A percentile compares a stretch with the other conserved stretches of the same genome.
Conservation (phyloP, 2,329 filamentous ascomycete species). For the Pseudomassariella vexata region DNA sequence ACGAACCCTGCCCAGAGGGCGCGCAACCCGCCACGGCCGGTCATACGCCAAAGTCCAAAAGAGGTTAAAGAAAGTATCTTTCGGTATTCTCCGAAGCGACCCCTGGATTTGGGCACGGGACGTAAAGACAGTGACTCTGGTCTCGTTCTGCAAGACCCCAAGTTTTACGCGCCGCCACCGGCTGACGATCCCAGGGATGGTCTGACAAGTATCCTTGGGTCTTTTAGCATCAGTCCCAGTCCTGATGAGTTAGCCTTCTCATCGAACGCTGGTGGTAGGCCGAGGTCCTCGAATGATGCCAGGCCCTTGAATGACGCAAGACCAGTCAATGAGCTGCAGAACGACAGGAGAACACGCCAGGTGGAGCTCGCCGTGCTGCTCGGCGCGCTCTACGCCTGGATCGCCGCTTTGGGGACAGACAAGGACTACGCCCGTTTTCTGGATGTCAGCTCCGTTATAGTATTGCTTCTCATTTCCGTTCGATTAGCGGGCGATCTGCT, state of each 20-base stretch:
- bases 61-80: slow-evolving; percentile 48
- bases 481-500: slow-evolving; percentile 23
- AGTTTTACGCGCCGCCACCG: slow-evolving; percentile 23
- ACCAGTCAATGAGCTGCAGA: slow-evolving; percentile 5
- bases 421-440: slow-evolving; percentile 21
- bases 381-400: slow-evolving; percentile 19
- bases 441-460: slow-evolving; percentile 20
- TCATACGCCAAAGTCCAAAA: slow-evolving; percentile 40
- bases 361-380: slow-evolving; percentile 19
- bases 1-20: slow-evolving; percentile 57
- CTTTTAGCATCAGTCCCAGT: slow-evolving; percentile 24
- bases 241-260: slow-evolving; percentile 17
- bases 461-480: slow-evolving; percentile 22
- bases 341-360: slow-evolving; percentile 15
- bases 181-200: slow-evolving; percentile 24
- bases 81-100: slow-evolving; percentile 14
- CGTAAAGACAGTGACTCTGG: slow-evolving; percentile 10
- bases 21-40: slow-evolving; percentile 54
- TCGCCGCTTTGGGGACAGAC: slow-evolving; percentile 16
- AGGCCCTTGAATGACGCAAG: slow-evolving; percentile 1
- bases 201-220: slow-evolving; percentile 25
- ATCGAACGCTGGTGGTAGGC: not conserved
- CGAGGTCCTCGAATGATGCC: not conserved
- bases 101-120: slow-evolving; percentile 16
- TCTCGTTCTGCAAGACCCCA: slow-evolving; percentile 18